A percentile compares a stretch with the other conserved stretches of the same genome.
Evolutionary conservation across 352 stramenopile species (phyloP).

Genomic region (Phytophthora boehmeriae): DNA sequence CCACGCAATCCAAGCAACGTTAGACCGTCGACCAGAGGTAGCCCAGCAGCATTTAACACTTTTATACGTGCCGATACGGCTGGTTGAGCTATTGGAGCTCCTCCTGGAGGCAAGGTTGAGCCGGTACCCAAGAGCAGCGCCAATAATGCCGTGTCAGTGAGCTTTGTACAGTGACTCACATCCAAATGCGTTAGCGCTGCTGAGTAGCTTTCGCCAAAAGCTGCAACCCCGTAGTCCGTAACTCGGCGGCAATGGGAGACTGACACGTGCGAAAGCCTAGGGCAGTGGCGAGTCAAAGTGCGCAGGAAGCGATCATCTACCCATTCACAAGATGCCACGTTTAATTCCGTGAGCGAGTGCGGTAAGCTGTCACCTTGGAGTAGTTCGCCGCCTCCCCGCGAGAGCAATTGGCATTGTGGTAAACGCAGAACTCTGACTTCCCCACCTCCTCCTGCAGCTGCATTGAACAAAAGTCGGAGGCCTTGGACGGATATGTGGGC

Average conservation of each 20-base stretch:
- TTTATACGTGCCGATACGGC: slow-evolving; percentile 38
- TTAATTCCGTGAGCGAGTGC: slow-evolving; percentile 44
- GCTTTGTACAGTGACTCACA: slow-evolving; percentile 56
- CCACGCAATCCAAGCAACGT: slow-evolving; percentile 54
- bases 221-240: slow-evolving; percentile 72
- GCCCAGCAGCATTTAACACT: slow-evolving; percentile 37
- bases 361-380: slow-evolving; percentile 26
- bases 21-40: slow-evolving; percentile 65
- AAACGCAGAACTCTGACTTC: slow-evolving; percentile 26
- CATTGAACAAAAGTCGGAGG: slow-evolving; percentile 23
- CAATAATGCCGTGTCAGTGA: slow-evolving; percentile 66
- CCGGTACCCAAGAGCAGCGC: slow-evolving; percentile 48
- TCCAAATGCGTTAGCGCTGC: slow-evolving; percentile 50
- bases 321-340: slow-evolving; percentile 74
- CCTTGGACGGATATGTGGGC: slow-evolving; percentile 32
- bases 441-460: slow-evolving; percentile 12
- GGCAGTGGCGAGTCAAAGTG: slow-evolving; percentile 45
- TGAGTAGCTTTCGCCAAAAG: slow-evolving; percentile 53
- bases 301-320: slow-evolving; percentile 60
- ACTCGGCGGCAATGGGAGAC: slow-evolving; percentile 58
- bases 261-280: slow-evolving; percentile 34
- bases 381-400: slow-evolving; percentile 23
- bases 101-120: slow-evolving; percentile 12
- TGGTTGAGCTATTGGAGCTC: neutral
- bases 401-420: slow-evolving; percentile 30